Percentiles rank a stretch among this genome's conserved stretches.
Evolutionary conservation across 208 protist species (phyloP).

Genomic region (Histomonas meleagridis): DNA sequence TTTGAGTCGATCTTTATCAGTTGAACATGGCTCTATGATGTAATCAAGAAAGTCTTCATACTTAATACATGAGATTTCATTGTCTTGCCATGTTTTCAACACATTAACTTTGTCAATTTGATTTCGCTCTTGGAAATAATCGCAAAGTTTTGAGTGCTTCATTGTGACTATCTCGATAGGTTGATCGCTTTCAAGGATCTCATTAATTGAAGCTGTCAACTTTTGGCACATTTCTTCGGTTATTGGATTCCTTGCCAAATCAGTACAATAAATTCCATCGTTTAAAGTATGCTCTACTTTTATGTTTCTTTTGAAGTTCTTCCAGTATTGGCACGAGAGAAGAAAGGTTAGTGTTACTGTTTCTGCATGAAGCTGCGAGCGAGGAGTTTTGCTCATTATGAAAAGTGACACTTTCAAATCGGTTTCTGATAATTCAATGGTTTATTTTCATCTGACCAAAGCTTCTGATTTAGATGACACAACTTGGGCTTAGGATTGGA

Average conservation of each 20-base stretch:
- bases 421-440: too few relatives aligned
- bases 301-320: not conserved
- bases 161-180: not conserved
- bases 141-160: not conserved
- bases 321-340: not conserved
- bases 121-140: not conserved
- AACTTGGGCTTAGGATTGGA: not conserved
- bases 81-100: not conserved
- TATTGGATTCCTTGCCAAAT: not conserved
- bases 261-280: not conserved
- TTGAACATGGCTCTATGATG: not conserved
- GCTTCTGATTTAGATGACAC: too few relatives aligned
- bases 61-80: not conserved
- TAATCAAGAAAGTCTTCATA: not conserved
- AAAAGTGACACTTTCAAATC: not conserved
- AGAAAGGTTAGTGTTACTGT: not conserved
- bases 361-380: not conserved
- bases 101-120: not conserved
- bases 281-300: not conserved
- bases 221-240: not conserved
- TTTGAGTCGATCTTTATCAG: not conserved
- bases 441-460: too few relatives aligned
- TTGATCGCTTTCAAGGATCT: not conserved
- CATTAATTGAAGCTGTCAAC: not conserved
- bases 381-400: too few relatives aligned